Evolutionary conservation across 345 rosid genomes (phyloP), one percentile per base, ranked within the genome.

Genomic region (Bretschneidera sinensis): DNA sequence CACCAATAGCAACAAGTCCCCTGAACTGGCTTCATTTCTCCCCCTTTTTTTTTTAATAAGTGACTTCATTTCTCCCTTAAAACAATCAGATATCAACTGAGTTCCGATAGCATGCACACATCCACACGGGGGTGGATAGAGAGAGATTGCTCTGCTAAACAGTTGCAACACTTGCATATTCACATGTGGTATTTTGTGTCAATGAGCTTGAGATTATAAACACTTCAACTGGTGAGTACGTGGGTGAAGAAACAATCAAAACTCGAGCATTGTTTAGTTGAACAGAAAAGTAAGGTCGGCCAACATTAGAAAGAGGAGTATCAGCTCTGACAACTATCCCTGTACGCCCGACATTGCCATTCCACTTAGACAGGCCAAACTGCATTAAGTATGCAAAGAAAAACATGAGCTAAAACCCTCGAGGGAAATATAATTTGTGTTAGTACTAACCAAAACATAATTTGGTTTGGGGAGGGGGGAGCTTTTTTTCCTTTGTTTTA

Each of bases 341-440:
- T 3, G 91, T 84, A 70, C 83, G 83, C 61, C 97, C 98, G 2
- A 76, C 71, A 74, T 85, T 85, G 16, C 96, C 92, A 53, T 92
- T 89, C 96, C 98, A 89, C 76, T 89, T 92, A 5, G 98, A 92
- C 72, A 96, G 75, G 33, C 98, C 97, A 74, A 78, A 51, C 98
- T 92, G 88, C 87, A 70, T 21, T 49, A 15, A 16, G 14, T 15
- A 49, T 21, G 23, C 7, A 48, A 24, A 55, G 21, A 16, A 9
- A 15, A 19, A 19, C 20, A 9, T 66, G 34, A 62, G 65, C 24
- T 23, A 23, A 3, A 55, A 58, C 19, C 35, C 10, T 14, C 11
- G 1, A 14, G 45, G 2, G 10, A 39, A 11, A 9, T 39, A 14
- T 14, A 39, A 39, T 11, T 13, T 39, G 45, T 39, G 33, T 39